phyloP scores from a whole-genome alignment of 257 asterid species.

The Solanum pimpinellifolium region DNA sequence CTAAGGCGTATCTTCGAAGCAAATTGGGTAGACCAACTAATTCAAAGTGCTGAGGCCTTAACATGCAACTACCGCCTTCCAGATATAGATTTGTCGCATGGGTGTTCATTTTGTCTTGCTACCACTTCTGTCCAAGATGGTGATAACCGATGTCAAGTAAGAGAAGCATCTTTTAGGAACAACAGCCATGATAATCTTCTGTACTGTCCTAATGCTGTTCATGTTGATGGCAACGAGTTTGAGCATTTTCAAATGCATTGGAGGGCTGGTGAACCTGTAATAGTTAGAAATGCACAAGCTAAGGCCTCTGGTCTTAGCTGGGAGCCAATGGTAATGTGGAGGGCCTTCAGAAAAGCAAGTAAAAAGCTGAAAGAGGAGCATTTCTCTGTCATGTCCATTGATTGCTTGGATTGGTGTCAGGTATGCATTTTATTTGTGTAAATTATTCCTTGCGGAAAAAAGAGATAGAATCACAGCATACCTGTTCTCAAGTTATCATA shows the following conservation, averaged over 20 bases:
- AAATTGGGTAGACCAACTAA: slow-evolving; percentile 38
- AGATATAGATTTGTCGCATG: slow-evolving; percentile 18
- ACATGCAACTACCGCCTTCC: slow-evolving; percentile 27
- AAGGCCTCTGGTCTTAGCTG: slow-evolving; percentile 74
- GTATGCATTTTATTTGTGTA: slow-evolving; percentile 20
- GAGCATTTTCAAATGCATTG: slow-evolving; percentile 78
- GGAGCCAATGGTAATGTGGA: slow-evolving; percentile 87
- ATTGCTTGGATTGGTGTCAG: slow-evolving; percentile 85
- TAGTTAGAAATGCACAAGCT: slow-evolving; percentile 42
- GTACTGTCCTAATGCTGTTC: slow-evolving; percentile 57
- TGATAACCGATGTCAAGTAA: slow-evolving; percentile 11
- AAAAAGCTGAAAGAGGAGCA: slow-evolving; percentile 36
- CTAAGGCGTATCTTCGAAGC: slow-evolving; percentile 46
- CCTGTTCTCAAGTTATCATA: background rate
- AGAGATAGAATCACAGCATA: background rate
- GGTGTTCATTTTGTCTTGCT: slow-evolving; percentile 31
- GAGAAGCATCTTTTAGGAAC: slow-evolving; percentile 53
- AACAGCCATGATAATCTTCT: slow-evolving; percentile 41
- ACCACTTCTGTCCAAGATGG: slow-evolving; percentile 2
- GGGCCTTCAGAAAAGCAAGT: slow-evolving; percentile 65
- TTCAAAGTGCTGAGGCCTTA: slow-evolving; percentile 36
- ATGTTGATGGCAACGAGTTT: slow-evolving; percentile 24
- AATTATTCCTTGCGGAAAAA: background rate
- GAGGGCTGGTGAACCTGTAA: slow-evolving; percentile 78
- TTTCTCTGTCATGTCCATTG: slow-evolving; percentile 55